These are phyloP conservation scores for Dovyalis caffra DNA, from an alignment of 345 rosid genomes.

Conservation along the genomic window DNA sequence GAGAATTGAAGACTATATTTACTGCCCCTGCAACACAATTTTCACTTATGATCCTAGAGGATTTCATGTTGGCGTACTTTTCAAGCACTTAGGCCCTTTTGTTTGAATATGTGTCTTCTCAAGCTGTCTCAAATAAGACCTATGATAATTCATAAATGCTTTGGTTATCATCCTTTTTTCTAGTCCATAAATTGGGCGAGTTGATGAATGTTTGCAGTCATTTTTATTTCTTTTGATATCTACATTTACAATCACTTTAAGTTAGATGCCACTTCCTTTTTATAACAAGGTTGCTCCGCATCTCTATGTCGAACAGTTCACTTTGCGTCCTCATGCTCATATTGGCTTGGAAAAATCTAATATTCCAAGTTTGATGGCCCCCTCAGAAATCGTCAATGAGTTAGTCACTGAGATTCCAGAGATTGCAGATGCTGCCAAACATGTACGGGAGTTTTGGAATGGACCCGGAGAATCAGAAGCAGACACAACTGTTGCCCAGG, in stretches of 20 bases:
- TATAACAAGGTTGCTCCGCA: background rate
- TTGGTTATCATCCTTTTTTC: background rate
- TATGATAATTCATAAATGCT: background rate
- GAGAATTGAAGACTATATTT: too few species aligned
- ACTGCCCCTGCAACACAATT: too few species aligned
- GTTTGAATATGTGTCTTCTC: background rate
- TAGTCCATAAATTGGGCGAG: background rate
- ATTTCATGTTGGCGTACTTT: background rate
- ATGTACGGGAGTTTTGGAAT: constrained; percentile 55
- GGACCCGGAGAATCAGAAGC: constrained; percentile 28
- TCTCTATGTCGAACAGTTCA: constrained; percentile 50
- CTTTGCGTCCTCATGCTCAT: constrained; percentile 78
- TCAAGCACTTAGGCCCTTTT: background rate
- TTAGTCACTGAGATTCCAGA: constrained; percentile 72
- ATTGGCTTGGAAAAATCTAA: constrained; percentile 75
- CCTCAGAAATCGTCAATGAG: constrained; percentile 53
- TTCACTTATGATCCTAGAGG: too few species aligned
- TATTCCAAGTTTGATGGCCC: constrained; percentile 48
- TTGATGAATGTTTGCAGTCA: background rate
- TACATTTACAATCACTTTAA: too few species aligned
- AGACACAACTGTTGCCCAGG: constrained; percentile 13
- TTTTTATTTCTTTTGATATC: background rate
- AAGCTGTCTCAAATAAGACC: background rate
- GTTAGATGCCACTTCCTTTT: background rate
- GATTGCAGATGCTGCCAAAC: constrained; percentile 56